Evolutionary conservation across 164 flowering plant species (phyloP).

Genomic region (Houttuynia cordata): DNA sequence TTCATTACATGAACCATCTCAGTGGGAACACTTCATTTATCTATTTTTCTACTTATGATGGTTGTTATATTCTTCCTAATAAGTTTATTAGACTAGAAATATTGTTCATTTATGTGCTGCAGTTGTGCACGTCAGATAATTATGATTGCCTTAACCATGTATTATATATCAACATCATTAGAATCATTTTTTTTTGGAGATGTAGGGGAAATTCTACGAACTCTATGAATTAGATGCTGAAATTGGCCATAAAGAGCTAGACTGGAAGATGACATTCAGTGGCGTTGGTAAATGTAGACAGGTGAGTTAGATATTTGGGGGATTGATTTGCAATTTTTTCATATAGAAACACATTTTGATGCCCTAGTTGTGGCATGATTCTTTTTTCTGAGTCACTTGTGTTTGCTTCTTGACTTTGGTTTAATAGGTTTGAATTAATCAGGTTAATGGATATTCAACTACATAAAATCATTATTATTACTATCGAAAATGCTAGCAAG

Average conservation of each 20-base stretch:
- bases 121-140: neutral
- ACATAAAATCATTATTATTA: too few relatives aligned
- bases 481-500: too few relatives aligned
- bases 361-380: too few relatives aligned
- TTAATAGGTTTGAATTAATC: neutral
- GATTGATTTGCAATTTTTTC: neutral
- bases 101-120: neutral
- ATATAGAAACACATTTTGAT: too few relatives aligned
- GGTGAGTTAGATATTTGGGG: conserved; percentile 21
- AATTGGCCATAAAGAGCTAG: conserved; percentile 90
- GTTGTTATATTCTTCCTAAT: too few relatives aligned
- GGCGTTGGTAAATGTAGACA: conserved; percentile 98
- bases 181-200: neutral
- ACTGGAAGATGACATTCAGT: conserved; percentile 87
- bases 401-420: neutral
- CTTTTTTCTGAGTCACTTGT: neutral
- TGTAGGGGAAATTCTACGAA: conserved; percentile 90
- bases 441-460: too few relatives aligned
- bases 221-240: conserved; percentile 97
- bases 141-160: too few relatives aligned
- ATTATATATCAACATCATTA: too few relatives aligned
- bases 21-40: too few relatives aligned
- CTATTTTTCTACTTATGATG: too few relatives aligned
- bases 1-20: too few relatives aligned
- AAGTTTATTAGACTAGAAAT: neutral